Evolutionary conservation across 164 flowering plant genomes (phyloP), one percentile per base, ranked within the genome.

Genomic region (Cinnamomum micranthum): DNA sequence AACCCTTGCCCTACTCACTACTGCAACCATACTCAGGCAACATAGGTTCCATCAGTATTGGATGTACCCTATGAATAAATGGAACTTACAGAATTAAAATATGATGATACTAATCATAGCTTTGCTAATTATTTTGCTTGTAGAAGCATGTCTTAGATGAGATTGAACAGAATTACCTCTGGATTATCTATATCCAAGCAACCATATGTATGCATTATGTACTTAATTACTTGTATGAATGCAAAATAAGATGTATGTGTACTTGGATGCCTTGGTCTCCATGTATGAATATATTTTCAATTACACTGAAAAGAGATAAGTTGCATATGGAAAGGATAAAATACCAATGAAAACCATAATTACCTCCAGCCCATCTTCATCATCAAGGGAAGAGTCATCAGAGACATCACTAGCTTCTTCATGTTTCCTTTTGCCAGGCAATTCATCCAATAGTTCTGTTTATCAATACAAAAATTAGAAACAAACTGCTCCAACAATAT

Each of bases 401-500:
- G 71, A 51, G 13, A 35, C 76, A 82, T 88, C 88, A 76, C 91
- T 95, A 75, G 87, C 94, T 83, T 91, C 97, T 76, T 91, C 97
- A n/a, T 76, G 64, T 75, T 76, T 86, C 81, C 97, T 88, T 78
- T 94, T 94, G 23, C 83, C 89, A 68, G 98, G 98, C 68, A 94
- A 82, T 51, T 72, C 92, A 86, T 96, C 98, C 9, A 96, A 79
- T 68, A 94, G 74, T 63, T 90, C 99, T 96, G 88, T 59, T 50
- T 13, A 50, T 50, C 50, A 68, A 33, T 12, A 13, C n/a, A 6
- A 31, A 27, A 76, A 27, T 50, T 15, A 25, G 51, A 47, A 69
- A 52, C 47, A 41, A n/a, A n/a, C 10, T 41, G 10, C 2, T 41
- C 47, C 47, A 41, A 41, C 47, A 20, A 20, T 19, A 20, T 14